phyloP scores from a whole-genome alignment of 78 protist species.

The Monosiga brevicollis region DNA sequence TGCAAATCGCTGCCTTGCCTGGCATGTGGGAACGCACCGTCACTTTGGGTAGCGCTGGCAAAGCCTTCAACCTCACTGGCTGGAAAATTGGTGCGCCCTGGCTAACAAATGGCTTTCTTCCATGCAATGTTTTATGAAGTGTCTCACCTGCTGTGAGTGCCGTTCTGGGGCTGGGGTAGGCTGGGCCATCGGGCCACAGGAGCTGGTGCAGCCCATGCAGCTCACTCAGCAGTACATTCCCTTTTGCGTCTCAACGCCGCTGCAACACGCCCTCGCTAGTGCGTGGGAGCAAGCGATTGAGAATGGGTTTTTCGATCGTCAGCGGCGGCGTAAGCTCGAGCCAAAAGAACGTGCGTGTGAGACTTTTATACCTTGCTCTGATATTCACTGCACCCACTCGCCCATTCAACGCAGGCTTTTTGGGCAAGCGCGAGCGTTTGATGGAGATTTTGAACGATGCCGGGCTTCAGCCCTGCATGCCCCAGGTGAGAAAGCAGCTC shows the following conservation, averaged over 20 bases:
- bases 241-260: conserved; percentile 24
- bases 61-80: conserved; percentile 43
- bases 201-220: neutral
- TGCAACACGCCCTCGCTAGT: neutral
- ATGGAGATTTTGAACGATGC: neutral
- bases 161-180: too few species aligned
- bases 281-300: neutral
- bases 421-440: neutral
- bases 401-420: neutral
- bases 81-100: neutral
- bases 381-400: neutral
- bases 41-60: conserved; percentile 59
- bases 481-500: neutral
- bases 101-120: too few species aligned
- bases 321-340: neutral
- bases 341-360: neutral
- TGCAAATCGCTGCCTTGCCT: neutral
- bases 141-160: too few species aligned
- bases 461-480: neutral
- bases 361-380: neutral
- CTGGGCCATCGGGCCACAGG: neutral
- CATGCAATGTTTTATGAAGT: too few species aligned
- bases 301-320: neutral
- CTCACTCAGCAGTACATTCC: neutral
- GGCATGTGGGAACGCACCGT: conserved; percentile 45